Conservation (phyloP, 345 rosid genomes). For the Syzygium oleosum region DNA sequence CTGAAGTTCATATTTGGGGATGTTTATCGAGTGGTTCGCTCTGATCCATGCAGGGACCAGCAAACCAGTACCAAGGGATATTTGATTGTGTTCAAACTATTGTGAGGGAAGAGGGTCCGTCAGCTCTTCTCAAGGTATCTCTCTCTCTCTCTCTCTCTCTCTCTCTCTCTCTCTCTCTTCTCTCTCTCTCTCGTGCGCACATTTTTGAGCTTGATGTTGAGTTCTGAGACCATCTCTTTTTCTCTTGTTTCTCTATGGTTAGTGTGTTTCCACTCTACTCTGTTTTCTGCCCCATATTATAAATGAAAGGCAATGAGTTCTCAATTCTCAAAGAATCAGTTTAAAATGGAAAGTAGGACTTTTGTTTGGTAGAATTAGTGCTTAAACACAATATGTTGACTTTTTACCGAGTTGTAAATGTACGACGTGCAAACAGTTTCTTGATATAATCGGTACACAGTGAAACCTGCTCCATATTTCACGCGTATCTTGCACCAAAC, state of each 20-base stretch:
- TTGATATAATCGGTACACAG: background rate
- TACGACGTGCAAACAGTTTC: background rate
- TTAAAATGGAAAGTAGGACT: background rate
- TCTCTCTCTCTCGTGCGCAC: background rate
- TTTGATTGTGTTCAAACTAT: conserved; percentile 81
- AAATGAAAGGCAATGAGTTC: background rate
- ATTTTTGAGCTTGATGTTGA: background rate
- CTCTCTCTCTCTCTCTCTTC: background rate
- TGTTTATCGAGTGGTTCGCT: background rate
- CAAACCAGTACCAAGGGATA: conserved; percentile 72
- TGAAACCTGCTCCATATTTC: background rate
- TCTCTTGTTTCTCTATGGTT: background rate
- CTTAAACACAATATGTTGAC: background rate
- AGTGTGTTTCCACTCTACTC: background rate
- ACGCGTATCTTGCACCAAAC: background rate
- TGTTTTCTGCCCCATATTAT: background rate
- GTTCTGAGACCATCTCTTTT: background rate
- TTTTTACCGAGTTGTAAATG: background rate
- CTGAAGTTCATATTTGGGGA: background rate
- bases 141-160: background rate
- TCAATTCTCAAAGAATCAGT: background rate
- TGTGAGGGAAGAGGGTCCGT: conserved; percentile 77
- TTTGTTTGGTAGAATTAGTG: background rate
- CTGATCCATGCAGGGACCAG: conserved; percentile 46
- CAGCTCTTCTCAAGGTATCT: conserved; percentile 79